A percentile compares a stretch with the other conserved stretches of the same genome.
Conservation (phyloP, 2,329 filamentous ascomycete genomes). For the Pleomassaria siparia region DNA sequence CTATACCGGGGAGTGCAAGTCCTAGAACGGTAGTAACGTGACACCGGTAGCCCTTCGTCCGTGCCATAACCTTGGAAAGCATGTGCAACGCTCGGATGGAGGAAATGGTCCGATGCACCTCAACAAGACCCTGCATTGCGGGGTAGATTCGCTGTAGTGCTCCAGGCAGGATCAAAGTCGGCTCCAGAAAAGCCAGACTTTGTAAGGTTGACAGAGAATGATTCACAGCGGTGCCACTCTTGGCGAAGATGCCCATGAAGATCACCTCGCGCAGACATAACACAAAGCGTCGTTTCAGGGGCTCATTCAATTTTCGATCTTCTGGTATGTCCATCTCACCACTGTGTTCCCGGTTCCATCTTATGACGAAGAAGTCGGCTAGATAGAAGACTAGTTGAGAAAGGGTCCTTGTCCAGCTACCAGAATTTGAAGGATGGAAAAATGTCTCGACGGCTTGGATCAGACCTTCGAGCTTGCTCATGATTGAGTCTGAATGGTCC, state of each 20-base stretch:
- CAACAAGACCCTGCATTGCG: constrained; percentile 91
- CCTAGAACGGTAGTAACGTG: constrained; percentile 94
- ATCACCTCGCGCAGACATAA: constrained; percentile 85
- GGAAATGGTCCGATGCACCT: constrained; percentile 94
- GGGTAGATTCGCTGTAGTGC: constrained; percentile 96
- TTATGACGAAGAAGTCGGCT: constrained; percentile 93
- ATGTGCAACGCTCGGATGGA: constrained; percentile 90
- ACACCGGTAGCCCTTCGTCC: constrained; percentile 93
- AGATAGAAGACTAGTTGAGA: constrained; percentile 91
- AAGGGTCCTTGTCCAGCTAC: constrained; percentile 84
- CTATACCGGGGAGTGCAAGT: constrained; percentile 88
- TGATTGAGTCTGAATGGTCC: constrained; percentile 73
- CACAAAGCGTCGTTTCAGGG: constrained; percentile 87
- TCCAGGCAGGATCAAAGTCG: constrained; percentile 86
- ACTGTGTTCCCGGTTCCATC: constrained; percentile 93
- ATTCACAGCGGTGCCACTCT: constrained; percentile 87
- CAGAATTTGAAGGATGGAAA: constrained; percentile 96
- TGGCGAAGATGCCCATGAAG: constrained; percentile 98
- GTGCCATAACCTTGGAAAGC: constrained; percentile 86
- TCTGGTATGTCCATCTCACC: constrained; percentile 85
- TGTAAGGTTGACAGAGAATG: constrained; percentile 91
- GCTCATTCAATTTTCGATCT: constrained; percentile 75
- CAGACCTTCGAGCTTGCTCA: constrained; percentile 84
- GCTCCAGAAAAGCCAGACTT: constrained; percentile 85
- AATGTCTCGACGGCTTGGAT: constrained; percentile 97